These are phyloP conservation scores for Coemansia pectinata DNA, from an alignment of 192 early-diverging fungal genomes.

Conservation along the genomic window DNA sequence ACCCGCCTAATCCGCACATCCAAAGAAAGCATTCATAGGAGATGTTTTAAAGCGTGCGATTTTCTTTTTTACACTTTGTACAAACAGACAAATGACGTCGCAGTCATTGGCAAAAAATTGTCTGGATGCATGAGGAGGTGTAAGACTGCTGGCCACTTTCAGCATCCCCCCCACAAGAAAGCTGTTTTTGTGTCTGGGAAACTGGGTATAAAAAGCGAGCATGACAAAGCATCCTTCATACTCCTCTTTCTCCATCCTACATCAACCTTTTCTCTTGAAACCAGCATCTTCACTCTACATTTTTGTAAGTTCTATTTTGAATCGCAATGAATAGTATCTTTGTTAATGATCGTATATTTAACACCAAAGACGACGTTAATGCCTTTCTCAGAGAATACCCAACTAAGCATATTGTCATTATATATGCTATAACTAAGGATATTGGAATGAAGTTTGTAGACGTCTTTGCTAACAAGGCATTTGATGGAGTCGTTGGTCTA, in stretches of 20 bases:
- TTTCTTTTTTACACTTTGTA: too few relatives aligned
- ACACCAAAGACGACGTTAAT: neutral
- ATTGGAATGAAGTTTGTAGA: neutral
- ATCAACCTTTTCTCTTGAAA: too few relatives aligned
- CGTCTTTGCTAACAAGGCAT: neutral
- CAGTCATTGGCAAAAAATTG: too few relatives aligned
- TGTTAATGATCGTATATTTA: neutral
- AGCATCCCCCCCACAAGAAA: too few relatives aligned
- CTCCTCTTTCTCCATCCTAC: neutral
- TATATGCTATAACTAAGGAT: neutral
- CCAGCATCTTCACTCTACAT: too few relatives aligned
- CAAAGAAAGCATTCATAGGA: too few relatives aligned
- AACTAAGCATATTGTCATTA: neutral
- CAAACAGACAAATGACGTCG: too few relatives aligned
- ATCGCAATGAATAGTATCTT: neutral
- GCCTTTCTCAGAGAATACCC: neutral
- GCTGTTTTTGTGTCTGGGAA: neutral
- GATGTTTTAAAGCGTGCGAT: too few relatives aligned
- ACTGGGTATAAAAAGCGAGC: too few relatives aligned
- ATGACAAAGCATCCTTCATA: neutral
- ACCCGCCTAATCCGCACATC: too few relatives aligned
- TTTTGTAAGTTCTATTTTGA: neutral
- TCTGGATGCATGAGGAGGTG: too few relatives aligned
- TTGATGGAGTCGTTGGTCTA: neutral
- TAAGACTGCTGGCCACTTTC: too few relatives aligned